Percentiles rank a stretch among this genome's conserved stretches.
Evolutionary conservation across 192 early-diverging fungal genomes (phyloP).

Genomic region (Gonapodya prolifera): DNA sequence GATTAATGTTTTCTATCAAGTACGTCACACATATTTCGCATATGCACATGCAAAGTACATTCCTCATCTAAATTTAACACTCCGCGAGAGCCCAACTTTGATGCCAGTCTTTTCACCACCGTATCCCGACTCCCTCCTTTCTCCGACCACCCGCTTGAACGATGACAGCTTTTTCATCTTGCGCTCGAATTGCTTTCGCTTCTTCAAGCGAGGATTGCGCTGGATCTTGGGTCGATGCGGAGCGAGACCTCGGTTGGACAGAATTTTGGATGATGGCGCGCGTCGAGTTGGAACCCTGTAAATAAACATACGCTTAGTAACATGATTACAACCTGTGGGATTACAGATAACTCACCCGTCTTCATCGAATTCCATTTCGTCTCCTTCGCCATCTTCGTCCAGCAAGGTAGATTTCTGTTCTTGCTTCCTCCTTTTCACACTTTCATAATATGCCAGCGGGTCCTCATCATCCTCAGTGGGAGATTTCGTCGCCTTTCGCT

Average conservation of each 20-base stretch:
- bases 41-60: too few relatives aligned
- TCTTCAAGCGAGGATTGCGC: slow-evolving; percentile 4
- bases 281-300: not conserved
- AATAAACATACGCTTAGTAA: too few relatives aligned
- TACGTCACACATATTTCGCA: too few relatives aligned
- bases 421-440: not conserved
- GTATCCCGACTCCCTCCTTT: slow-evolving; percentile 2
- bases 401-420: not conserved
- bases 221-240: not conserved
- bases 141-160: not conserved
- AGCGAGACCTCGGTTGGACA: not conserved
- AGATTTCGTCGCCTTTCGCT: not conserved
- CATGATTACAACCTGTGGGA: too few relatives aligned
- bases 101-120: not conserved
- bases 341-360: not conserved
- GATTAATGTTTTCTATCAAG: too few relatives aligned
- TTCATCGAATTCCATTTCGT: not conserved
- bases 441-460: not conserved
- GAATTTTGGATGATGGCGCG: not conserved
- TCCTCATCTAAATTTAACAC: not conserved
- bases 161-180: not conserved
- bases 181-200: not conserved
- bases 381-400: not conserved
- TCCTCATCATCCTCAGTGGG: not conserved
- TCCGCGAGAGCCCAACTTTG: not conserved